Evolutionary conservation across 768 basidiomycete genomes (phyloP).

Genomic region (Pisolithus albus): DNA sequence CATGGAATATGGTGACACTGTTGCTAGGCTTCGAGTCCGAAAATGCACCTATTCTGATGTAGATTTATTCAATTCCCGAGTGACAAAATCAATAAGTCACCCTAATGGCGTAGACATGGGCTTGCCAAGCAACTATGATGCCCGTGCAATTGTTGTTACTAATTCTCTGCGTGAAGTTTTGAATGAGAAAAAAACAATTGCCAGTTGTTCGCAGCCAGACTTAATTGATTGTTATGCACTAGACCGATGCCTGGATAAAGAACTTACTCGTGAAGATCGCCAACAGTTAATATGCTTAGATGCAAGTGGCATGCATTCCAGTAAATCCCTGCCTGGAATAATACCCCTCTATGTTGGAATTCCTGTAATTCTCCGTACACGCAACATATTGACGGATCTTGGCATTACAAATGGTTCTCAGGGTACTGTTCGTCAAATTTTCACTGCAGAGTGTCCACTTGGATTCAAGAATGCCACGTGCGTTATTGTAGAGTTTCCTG

Average conservation of each 20-base stretch:
- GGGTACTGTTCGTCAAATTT: slow-evolving; percentile 15
- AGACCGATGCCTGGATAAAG: not conserved
- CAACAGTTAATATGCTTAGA: not conserved
- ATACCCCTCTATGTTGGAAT: slow-evolving; percentile 23
- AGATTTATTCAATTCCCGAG: not conserved
- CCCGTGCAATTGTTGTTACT: not conserved
- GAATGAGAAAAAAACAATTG: not conserved
- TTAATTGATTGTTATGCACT: not conserved
- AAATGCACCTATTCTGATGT: not conserved
- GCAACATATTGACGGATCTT: slow-evolving; percentile 26
- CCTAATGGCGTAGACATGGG: not conserved
- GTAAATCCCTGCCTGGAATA: slow-evolving; percentile 12
- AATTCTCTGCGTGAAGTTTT: slow-evolving; percentile 2
- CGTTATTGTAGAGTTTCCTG: slow-evolving; percentile 8
- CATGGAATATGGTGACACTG: not conserved
- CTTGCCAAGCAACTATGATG: not conserved
- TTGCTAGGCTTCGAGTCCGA: not conserved
- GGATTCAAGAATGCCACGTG: not conserved
- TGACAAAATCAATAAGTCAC: not conserved
- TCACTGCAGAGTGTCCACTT: not conserved
- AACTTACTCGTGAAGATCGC: not conserved
- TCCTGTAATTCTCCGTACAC: slow-evolving; percentile 22
- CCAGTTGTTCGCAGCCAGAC: too few relatives aligned
- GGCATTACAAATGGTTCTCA: slow-evolving; percentile 26
- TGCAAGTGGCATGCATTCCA: too few relatives aligned